Evolutionary conservation across 1,284 basidiomycete genomes (phyloP).

Genomic region (Malassezia slooffiae): DNA sequence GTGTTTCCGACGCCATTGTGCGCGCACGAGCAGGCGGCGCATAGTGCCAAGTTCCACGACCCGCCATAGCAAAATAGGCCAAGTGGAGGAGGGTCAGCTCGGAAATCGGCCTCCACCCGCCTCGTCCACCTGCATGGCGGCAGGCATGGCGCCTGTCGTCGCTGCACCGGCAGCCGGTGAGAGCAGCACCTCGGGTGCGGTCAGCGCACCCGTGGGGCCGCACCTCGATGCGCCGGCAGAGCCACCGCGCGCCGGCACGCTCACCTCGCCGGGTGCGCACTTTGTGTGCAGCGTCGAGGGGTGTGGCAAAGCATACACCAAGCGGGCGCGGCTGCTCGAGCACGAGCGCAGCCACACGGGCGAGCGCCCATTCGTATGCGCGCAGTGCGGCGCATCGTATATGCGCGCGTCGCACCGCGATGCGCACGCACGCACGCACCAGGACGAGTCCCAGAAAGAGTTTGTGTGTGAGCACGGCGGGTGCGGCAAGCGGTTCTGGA

Average conservation of each 20-base stretch:
- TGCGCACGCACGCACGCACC: constrained; percentile 13
- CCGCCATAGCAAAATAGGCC: too few relatives aligned
- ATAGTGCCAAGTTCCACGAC: neutral
- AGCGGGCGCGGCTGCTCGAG: constrained; percentile 12
- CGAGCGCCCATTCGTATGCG: constrained; percentile 13
- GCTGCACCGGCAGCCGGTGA: too few relatives aligned
- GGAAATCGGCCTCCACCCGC: too few relatives aligned
- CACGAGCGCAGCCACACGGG: constrained; percentile 12
- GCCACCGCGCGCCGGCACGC: too few relatives aligned
- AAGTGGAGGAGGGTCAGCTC: too few relatives aligned
- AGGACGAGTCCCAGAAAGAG: constrained; percentile 2
- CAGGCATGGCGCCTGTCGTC: too few relatives aligned
- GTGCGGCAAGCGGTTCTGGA: constrained; percentile 14
- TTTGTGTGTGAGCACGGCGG: constrained; percentile 1
- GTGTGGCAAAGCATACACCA: constrained; percentile 12
- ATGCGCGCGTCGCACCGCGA: constrained; percentile 14
- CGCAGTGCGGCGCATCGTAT: constrained; percentile 11
- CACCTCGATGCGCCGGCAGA: too few relatives aligned
- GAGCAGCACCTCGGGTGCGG: too few relatives aligned
- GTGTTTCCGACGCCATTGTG: constrained; percentile 7
- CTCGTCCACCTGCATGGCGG: too few relatives aligned
- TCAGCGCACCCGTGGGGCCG: too few relatives aligned
- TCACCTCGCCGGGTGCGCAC: neutral
- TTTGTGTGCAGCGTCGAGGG: constrained; percentile 8
- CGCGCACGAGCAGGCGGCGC: neutral